Base-by-base conservation (phyloP, 345 rosid species). In the Toxicodendron radicans region DNA sequence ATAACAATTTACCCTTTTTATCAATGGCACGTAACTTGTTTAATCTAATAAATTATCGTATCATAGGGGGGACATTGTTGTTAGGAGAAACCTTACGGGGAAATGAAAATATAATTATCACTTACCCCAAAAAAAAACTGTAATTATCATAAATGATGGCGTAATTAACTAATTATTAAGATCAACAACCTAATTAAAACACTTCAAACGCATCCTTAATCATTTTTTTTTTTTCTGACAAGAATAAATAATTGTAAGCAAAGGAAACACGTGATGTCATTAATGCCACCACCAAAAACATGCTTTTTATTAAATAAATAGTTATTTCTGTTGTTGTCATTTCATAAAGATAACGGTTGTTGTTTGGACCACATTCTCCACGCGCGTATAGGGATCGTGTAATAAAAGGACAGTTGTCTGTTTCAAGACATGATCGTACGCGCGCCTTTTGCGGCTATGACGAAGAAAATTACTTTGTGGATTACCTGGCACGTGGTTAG, bases 181-280 rank as follows among this genome's bases (percentile, higher is more conserved):
- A 27, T 27, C 30, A 27, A 27, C 30, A 27, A 27, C 30, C 30
- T 27, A n/a, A n/a, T 27, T 27, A 27, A 35, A 35, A 35, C 7
- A 35, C 38, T 35, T 5, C 38, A 35, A 35, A 35, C 38, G 2
- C 30, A 27, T 35, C 38, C 7, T 35, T 35, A 0, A 38, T 38
- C 6, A 38, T 6, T 7, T 38, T 38, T 38, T 38, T 38, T 38
- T 38, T 38, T 51, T 51, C 54, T 60, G 3, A 32, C 35, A 35
- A 1, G 4, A 7, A 60, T 13, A 16, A 6, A 7, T 59, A 10
- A 41, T 48, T 20, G 0, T 3, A 0, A 5, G 13, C 32, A 4
- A 41, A 18, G 21, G 54, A 30, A 53, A 20, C 69, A 14, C 6
- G 75, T 73, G 75, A 62, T 21, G 7, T 33, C 61, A 63, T 51